Evolutionary conservation across 2,329 filamentous ascomycete species (phyloP), one percentile per base, ranked within the genome.

Genomic region (Penicillium sp.): DNA sequence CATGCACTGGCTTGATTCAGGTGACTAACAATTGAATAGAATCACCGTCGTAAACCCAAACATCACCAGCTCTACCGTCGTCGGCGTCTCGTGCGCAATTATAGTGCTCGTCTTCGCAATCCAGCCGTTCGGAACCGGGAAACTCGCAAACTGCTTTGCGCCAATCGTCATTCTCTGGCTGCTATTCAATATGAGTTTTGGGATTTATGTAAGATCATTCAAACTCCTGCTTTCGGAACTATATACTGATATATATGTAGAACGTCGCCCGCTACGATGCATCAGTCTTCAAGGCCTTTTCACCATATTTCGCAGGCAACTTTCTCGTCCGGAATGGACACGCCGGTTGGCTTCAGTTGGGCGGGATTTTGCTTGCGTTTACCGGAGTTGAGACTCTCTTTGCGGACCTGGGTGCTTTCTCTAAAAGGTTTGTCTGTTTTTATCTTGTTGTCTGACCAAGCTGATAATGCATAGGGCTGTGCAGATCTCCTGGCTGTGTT

Each of bases 331-430:
- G 79, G 1, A 77, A 83, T 57, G 73, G 73, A 20, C 71, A 74
- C 12, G 65, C 74, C n/a, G 81, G 80, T 18, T 84, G 81, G 81
- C 69, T 72, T 40, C 74, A 73, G 30, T 71, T 84, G 3, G 80
- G 79, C 5, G 88, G 89, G 4, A 82, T 91, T 20, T 71, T 92
- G 2, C 80, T 92, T 9, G 82, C 85, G 2, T 91, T 92, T 64
- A 91, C 89, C 1, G 88, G 86, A 18, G 86, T 89, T n/a, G 89
- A 91, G 68, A 87, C 88, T 1, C 77, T 92, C 1, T 92, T 91
- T 66, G 88, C 89, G 3, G 88, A 92, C 64, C 77, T 92, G 6
- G 89, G 88, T 33, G 89, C 89, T 21, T 92, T 92, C 69, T 83
- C 81, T 68, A 79, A 82, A 60, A 52, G 60, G 63, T 63, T 40